These are phyloP conservation scores for Boletus rubropictus DNA, from an alignment of 768 basidiomycete species.

Conservation along the genomic window DNA sequence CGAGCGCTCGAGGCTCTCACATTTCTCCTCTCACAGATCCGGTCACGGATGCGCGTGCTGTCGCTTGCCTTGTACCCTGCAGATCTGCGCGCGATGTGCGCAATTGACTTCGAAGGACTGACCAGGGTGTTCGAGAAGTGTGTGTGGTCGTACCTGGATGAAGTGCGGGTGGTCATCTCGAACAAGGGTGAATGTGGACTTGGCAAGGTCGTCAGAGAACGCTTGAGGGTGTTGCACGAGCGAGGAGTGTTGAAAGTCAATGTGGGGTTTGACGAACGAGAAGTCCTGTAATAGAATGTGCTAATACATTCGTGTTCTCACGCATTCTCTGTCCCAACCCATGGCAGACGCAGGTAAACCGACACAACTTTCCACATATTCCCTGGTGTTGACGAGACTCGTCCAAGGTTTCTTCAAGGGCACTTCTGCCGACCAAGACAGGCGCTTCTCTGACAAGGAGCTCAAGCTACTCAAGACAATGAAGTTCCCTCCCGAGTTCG, in stretches of 20 bases:
- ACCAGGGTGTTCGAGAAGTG: slow-evolving; percentile 18
- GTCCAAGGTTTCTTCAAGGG: slow-evolving; percentile 79
- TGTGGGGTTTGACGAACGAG: slow-evolving; percentile 30
- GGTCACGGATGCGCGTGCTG: slow-evolving; percentile 27
- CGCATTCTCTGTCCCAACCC: slow-evolving; percentile 17
- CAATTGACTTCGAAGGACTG: slow-evolving; percentile 29
- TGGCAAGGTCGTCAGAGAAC: slow-evolving; percentile 22
- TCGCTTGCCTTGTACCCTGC: slow-evolving; percentile 30
- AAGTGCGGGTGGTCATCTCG: slow-evolving; percentile 27
- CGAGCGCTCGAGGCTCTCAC: slow-evolving; percentile 23
- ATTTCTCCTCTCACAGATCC: slow-evolving; percentile 22
- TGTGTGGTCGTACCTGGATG: slow-evolving; percentile 20
- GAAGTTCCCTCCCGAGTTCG: slow-evolving; percentile 87
- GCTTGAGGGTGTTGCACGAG: slow-evolving; percentile 16
- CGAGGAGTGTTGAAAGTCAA: slow-evolving; percentile 26
- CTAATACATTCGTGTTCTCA: slow-evolving; percentile 17
- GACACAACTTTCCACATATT: slow-evolving; percentile 14
- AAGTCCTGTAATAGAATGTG: slow-evolving; percentile 18
- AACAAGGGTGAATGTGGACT: slow-evolving; percentile 28
- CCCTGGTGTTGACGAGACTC: background rate
- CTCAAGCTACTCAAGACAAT: slow-evolving; percentile 79
- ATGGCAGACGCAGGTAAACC: slow-evolving; percentile 59
- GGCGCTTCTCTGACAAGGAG: slow-evolving; percentile 94
- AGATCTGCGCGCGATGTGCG: slow-evolving; percentile 25
- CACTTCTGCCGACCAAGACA: slow-evolving; percentile 85